Evolutionary conservation across 2,329 filamentous ascomycete species (phyloP).

Genomic region (Penicillium sp.): DNA sequence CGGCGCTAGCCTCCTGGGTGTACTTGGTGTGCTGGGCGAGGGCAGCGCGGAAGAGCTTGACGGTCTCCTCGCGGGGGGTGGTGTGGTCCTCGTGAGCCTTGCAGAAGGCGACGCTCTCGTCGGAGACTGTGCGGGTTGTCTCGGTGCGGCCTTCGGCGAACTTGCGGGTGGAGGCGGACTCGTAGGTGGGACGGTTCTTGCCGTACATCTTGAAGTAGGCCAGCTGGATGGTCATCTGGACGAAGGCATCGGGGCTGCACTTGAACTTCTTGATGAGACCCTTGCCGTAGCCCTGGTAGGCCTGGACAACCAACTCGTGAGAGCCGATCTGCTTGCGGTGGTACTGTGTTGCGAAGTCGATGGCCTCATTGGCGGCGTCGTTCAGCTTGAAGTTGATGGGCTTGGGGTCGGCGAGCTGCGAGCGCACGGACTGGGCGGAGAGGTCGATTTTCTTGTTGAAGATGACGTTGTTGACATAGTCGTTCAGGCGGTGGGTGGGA

Average conservation of each 20-base stretch:
- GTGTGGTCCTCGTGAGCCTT: slow-evolving; percentile 73
- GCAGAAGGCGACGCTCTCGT: slow-evolving; percentile 89
- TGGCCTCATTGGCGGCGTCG: slow-evolving; percentile 69
- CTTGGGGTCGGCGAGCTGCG: slow-evolving; percentile 76
- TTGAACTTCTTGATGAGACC: slow-evolving; percentile 99
- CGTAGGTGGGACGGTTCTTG: slow-evolving; percentile 95
- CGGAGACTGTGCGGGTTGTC: slow-evolving; percentile 87
- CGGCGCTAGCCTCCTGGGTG: slow-evolving; percentile 83
- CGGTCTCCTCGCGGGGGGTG: slow-evolving; percentile 61
- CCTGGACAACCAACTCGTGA: slow-evolving; percentile 89
- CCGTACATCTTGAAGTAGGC: slow-evolving; percentile 99
- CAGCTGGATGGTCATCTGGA: slow-evolving; percentile 97
- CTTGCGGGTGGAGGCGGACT: slow-evolving; percentile 88
- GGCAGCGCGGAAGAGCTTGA: slow-evolving; percentile 77
- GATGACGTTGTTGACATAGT: slow-evolving; percentile 88
- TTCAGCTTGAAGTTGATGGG: slow-evolving; percentile 75
- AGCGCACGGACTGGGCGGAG: slow-evolving; percentile 71
- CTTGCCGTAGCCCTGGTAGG: slow-evolving; percentile 97
- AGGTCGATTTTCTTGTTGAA: slow-evolving; percentile 94
- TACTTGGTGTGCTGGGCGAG: slow-evolving; percentile 82
- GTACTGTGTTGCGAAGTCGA: slow-evolving; percentile 73
- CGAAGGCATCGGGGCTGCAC: slow-evolving; percentile 94
- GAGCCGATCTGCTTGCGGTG: slow-evolving; percentile 78
- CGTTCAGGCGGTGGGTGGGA: slow-evolving; percentile 91
- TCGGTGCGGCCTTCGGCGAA: slow-evolving; percentile 97